Evolutionary conservation across 805 yeast genomes (phyloP).

Genomic region (Hanseniaspora osmophila): DNA sequence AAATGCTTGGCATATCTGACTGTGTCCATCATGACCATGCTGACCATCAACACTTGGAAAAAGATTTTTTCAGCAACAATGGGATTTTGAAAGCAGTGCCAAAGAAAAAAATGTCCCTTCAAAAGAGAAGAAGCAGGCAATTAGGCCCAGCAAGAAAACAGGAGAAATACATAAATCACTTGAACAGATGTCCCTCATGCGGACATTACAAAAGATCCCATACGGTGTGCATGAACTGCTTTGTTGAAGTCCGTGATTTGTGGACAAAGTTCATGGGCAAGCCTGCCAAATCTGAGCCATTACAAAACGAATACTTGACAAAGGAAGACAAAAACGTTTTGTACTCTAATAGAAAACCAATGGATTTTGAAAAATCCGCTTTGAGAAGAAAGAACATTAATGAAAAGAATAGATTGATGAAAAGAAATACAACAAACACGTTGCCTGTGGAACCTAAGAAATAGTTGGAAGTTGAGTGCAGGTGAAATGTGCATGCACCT

Average conservation of each 20-base stretch:
- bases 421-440: slow-evolving; percentile 40
- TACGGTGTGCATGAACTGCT: slow-evolving; percentile 86
- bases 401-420: slow-evolving; percentile 26
- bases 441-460: slow-evolving; percentile 33
- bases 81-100: slow-evolving; percentile 86
- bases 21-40: not conserved
- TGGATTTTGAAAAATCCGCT: slow-evolving; percentile 14
- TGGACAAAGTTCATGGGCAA: slow-evolving; percentile 38
- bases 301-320: slow-evolving; percentile 27
- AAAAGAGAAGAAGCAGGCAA: slow-evolving; percentile 70
- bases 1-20: not conserved
- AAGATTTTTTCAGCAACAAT: slow-evolving; percentile 36
- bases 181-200: slow-evolving; percentile 90
- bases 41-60: not conserved
- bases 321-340: slow-evolving; percentile 48
- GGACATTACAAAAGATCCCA: slow-evolving; percentile 86
- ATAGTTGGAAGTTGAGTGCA: not conserved
- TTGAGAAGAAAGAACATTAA: not conserved
- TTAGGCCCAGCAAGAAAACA: slow-evolving; percentile 77
- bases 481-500: too few species aligned
- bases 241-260: slow-evolving; percentile 58
- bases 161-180: slow-evolving; percentile 54
- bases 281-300: slow-evolving; percentile 14
- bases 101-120: slow-evolving; percentile 81
- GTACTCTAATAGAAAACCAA: slow-evolving; percentile 58